These are phyloP conservation scores for Suillus spraguei DNA, from an alignment of 768 basidiomycete genomes.

Conservation along the genomic window DNA sequence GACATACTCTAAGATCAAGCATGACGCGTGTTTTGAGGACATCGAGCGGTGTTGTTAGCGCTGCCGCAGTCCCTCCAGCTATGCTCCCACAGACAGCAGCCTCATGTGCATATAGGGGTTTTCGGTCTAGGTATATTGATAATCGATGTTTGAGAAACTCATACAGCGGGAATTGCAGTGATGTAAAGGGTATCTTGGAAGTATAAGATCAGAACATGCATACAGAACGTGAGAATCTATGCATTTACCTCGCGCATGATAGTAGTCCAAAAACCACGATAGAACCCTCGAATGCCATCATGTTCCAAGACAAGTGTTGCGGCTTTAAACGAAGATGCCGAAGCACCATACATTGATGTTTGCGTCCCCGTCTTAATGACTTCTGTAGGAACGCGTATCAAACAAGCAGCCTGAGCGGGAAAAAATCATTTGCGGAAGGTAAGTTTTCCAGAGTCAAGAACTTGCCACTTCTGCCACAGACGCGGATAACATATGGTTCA, in stretches of 20 bases:
- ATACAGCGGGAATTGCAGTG: constrained; percentile 94
- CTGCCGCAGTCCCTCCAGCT: constrained; percentile 89
- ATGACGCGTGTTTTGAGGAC: constrained; percentile 97
- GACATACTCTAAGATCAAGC: constrained; percentile 81
- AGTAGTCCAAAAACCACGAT: constrained; percentile 84
- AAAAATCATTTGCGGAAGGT: constrained; percentile 15
- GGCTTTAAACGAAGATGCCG: constrained; percentile 60
- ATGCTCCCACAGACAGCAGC: constrained; percentile 89
- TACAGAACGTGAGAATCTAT: not conserved
- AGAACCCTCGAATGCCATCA: constrained; percentile 79
- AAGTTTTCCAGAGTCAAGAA: constrained; percentile 16
- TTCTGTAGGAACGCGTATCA: constrained; percentile 94
- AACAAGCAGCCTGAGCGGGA: constrained; percentile 70
- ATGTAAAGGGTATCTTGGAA: constrained; percentile 92
- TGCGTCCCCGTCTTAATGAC: constrained; percentile 94
- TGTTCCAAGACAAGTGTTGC: constrained; percentile 56
- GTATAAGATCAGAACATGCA: constrained; percentile 15
- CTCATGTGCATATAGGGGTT: constrained; percentile 67
- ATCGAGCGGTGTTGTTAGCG: constrained; percentile 91
- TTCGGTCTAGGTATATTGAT: constrained; percentile 53
- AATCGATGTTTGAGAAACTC: constrained; percentile 79
- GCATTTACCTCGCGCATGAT: constrained; percentile 61
- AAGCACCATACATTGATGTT: constrained; percentile 72
- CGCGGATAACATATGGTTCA: constrained; percentile 64
- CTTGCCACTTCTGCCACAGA: constrained; percentile 62